Base-by-base conservation (phyloP, 345 rosid species). In the Rhizophora apiculata region DNA sequence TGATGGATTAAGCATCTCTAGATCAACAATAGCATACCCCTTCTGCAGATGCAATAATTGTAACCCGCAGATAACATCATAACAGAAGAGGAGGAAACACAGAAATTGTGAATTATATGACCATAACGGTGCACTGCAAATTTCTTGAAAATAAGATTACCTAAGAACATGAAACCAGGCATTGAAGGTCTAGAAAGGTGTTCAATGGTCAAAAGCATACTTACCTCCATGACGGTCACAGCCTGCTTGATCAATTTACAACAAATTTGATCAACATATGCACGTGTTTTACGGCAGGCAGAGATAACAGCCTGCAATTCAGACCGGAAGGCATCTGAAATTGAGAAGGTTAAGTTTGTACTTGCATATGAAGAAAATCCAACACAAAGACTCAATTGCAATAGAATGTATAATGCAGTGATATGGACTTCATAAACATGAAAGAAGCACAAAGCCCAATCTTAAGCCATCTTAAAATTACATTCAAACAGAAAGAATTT, bases 21-120 rank as follows among this genome's bases (percentile, higher is more conserved):
- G 52, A 81, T 91, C 90, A 71, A 94, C 70, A 62, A 89, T 65
- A 69, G 89, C 96, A 81, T 85, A 94, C 2, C 96, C 97, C 13
- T 87, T 76, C 95, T 91, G 86, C 82, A 62, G 49, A 67, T 65
- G 69, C 59, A 68, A 65, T 16, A 54, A 58, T 30, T 57, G 37
- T 55, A 51, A 60, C 24, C 48, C 72, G 60, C 58, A 71, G 65
- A 37, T 43, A 64, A 36, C 24, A 19, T 22, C 30, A 52, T 43
- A 65, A 70, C 39, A 60, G 22, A 60, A 69, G 63, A 69, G 60
- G 37, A 61, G 52, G 27, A 58, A 60, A 26, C 11, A 22, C 32
- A 29, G 22, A 51, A 59, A 66, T 60, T n/a, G 53, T 27, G 63
- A 24, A 74, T 63, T 30, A 57, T 59, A 56, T 43, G 43, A 20